These are phyloP conservation scores for Gaultheria prostrata DNA, from an alignment of 148 eudicot genomes.

Conservation along the genomic window DNA sequence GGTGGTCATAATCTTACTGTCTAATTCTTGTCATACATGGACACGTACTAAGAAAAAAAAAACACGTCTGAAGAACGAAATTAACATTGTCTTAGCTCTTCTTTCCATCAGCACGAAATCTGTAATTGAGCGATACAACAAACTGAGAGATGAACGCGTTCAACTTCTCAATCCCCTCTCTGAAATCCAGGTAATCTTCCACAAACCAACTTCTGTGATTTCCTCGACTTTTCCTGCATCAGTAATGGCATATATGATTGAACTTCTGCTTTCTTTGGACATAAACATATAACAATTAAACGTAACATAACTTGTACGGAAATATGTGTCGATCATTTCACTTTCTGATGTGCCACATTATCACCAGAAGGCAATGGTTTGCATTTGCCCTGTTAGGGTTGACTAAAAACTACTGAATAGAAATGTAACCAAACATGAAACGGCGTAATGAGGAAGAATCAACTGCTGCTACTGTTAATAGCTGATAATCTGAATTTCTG, in stretches of 20 bases:
- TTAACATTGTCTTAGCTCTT: background rate
- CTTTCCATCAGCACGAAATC: slow-evolving; percentile 52
- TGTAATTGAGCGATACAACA: slow-evolving; percentile 52
- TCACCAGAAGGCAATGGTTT: background rate
- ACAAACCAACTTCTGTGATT: background rate
- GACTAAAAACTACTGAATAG: background rate
- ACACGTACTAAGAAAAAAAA: background rate
- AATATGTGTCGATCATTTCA: background rate
- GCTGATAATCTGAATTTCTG: background rate
- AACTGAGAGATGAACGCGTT: slow-evolving; percentile 44
- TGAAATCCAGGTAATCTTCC: slow-evolving; percentile 42
- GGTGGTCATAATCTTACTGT: background rate
- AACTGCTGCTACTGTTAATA: background rate
- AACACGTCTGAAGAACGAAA: background rate
- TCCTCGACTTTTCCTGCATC: background rate
- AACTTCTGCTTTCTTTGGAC: background rate
- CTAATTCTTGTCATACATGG: background rate
- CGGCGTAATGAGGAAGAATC: background rate
- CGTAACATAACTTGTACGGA: background rate
- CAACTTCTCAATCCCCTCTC: slow-evolving; percentile 41
- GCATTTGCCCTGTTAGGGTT: background rate
- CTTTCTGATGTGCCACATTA: background rate
- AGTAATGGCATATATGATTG: background rate
- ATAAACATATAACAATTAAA: background rate
- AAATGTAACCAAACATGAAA: background rate